Evolutionary conservation across 2,329 filamentous ascomycete species (phyloP), one percentile per base, ranked within the genome.

Genomic region (Xylaria arbuscula): DNA sequence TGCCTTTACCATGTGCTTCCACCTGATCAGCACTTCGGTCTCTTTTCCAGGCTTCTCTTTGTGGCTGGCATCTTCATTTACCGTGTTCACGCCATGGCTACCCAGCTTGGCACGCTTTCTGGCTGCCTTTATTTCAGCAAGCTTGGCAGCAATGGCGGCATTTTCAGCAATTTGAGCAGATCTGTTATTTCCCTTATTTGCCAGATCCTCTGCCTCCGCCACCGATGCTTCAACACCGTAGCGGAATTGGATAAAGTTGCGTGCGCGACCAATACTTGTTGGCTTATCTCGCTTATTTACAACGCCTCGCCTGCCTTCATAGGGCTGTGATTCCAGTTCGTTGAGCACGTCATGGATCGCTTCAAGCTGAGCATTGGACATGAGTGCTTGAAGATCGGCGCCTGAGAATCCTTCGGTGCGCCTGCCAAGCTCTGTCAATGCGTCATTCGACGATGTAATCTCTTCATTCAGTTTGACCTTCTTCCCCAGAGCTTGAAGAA

Each of bases 341-440:
- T 89, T 91, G 0, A 99, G 87, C 2, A 97, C 90, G 73, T 98
- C 94, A 78, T 99, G 96, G 72, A 99, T 98, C 34, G 96, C 96
- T 82, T 98, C 95, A 6, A 99, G 87, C 78, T 99, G 96, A 0
- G 96, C 94, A 73, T 99, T 99, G 75, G 97, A 98, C 51, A 98
- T 90, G 7, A 99, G 87, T 0, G 95, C 96, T 79, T 99, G 96
- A 3, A 99, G 84, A 81, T 99, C 96, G 0, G 96, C 96, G 13
- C 96, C 96, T 0, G 93, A 96, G 79, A 97, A 98, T 10, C 96
- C 96, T 67, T 96, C 92, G 0, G 95, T 98, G 17, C 89, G 85
- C 17, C 83, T 84, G 0, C 94, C 95, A 28, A 99, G 88, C 69
- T 94, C 92, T n/a, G 82, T 83, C 36, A 97, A 80, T 8, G 85